Base-by-base conservation (phyloP, 176 grass and related monocot species). In the Alloteropsis semialata region DNA sequence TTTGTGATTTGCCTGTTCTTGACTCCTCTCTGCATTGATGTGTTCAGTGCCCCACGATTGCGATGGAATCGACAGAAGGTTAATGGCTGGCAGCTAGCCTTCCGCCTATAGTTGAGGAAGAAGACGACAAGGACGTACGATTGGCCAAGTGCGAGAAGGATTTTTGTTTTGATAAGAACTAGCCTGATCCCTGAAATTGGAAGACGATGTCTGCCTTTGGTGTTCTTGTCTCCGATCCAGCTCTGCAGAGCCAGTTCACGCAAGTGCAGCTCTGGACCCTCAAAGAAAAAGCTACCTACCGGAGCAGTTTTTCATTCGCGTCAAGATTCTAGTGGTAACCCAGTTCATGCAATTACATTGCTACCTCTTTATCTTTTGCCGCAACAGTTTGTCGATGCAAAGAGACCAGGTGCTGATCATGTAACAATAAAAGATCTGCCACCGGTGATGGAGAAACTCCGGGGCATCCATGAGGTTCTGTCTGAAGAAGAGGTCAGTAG, bases 211-310 rank as follows among this genome's bases (percentile, higher is more conserved):
- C 95, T 77, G 87, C 50, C 78, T 97, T n/a, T 16, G 96, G 96
- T 27, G 96, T 98, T 82, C 78, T 91, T 15, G 96, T 95, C 54
- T 98, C 96, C 6, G 92, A 98, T 88, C 96, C 89, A 22, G 91
- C 65, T 84, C 86, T 98, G 43, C 96, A 98, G 82, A 93, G 87
- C 87, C 96, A 98, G 74, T 98, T 98, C 79, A 98, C 96, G n/a
- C 96, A 98, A 68, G 96, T 98, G 54, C 92, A 98, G 87, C 89
- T 98, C 41, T 91, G 96, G 77, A 82, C 86, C 12, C 90, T 98
- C 19, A 91, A 90, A 90, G 79, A 87, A 38, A 98, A 93, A 86
- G 96, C 95, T 88, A 88, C 29, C 67, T 64, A 16, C 21, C 4
- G 4, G 29, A 41, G 5, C 46, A 79, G 9, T 80, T 82, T 53